These are phyloP conservation scores for Tylopilus orsonianus DNA, from an alignment of 1,284 basidiomycete genomes.

Conservation along the genomic window DNA sequence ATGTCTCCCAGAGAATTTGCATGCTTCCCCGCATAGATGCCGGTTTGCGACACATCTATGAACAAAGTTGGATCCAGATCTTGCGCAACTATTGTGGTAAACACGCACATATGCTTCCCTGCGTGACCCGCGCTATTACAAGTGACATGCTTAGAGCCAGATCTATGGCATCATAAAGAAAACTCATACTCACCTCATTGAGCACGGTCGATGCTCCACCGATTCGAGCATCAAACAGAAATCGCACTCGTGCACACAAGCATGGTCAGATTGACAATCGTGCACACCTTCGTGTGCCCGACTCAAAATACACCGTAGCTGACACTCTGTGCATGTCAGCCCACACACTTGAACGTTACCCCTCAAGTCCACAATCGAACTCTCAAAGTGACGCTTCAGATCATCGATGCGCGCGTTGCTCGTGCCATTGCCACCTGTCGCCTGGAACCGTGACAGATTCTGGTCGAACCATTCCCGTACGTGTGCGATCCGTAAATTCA, in stretches of 20 bases:
- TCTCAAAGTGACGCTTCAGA: conserved; percentile 46
- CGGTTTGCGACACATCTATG: conserved; percentile 46
- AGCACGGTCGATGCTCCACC: conserved; percentile 37
- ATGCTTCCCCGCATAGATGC: conserved; percentile 53
- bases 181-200: conserved; percentile 42
- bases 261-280: conserved; percentile 49
- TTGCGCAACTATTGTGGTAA: neutral
- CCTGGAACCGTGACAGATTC: conserved; percentile 49
- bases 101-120: conserved; percentile 50
- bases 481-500: conserved; percentile 42
- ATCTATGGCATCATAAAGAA: neutral
- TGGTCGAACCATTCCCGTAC: conserved; percentile 50
- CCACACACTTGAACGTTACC: conserved; percentile 49
- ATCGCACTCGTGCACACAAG: conserved; percentile 44
- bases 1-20: conserved; percentile 41
- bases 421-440: conserved; percentile 4
- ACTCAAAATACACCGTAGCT: conserved; percentile 46
- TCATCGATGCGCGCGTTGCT: conserved; percentile 45
- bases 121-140: conserved; percentile 52
- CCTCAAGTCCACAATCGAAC: conserved; percentile 42
- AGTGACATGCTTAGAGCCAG: neutral
- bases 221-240: conserved; percentile 40
- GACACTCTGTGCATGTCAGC: conserved; percentile 45
- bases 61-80: neutral
- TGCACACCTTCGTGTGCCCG: conserved; percentile 48